Conservation (phyloP, 2,329 filamentous ascomycete species). For the Alternaria angustiovoidea region DNA sequence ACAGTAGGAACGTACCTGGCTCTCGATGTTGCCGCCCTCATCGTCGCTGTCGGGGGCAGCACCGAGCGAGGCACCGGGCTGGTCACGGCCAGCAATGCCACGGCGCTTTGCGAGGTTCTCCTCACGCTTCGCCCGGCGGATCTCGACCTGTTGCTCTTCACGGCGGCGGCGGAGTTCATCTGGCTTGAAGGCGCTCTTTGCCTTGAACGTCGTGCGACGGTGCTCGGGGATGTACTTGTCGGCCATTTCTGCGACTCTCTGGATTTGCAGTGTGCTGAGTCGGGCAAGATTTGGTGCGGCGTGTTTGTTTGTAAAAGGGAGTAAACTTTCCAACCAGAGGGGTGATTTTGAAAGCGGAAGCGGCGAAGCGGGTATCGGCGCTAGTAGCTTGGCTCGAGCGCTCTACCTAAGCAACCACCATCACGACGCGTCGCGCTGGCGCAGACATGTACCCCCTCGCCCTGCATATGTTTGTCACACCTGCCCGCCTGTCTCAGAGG, state of each 20-base stretch:
- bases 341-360: constrained; percentile 47
- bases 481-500: not conserved
- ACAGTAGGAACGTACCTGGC: constrained; percentile 75
- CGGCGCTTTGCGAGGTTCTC: constrained; percentile 98
- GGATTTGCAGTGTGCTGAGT: constrained; percentile 26
- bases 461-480: not conserved
- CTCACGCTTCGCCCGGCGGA: constrained; percentile 97
- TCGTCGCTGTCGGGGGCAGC: constrained; percentile 96
- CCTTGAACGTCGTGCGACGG: constrained; percentile 99
- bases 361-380: constrained; percentile 37
- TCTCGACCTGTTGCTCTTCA: constrained; percentile 99
- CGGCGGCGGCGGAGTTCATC: constrained; percentile 97
- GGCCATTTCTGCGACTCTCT: constrained; percentile 72
- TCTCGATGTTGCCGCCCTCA: constrained; percentile 93
- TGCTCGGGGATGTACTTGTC: constrained; percentile 99
- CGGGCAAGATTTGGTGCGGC: constrained; percentile 24
- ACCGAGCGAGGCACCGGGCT: constrained; percentile 81
- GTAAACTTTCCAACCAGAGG: constrained; percentile 40
- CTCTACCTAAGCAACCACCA: constrained; percentile 28
- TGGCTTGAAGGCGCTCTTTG: constrained; percentile 98
- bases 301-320: constrained; percentile 46
- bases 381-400: constrained; percentile 28
- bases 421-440: constrained; percentile 7
- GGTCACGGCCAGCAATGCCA: constrained; percentile 80
- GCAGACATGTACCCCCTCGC: not conserved